Evolutionary conservation across 1,139 yeast species (phyloP), one percentile per base, ranked within the genome.

Genomic region (Geotrichum reessii): DNA sequence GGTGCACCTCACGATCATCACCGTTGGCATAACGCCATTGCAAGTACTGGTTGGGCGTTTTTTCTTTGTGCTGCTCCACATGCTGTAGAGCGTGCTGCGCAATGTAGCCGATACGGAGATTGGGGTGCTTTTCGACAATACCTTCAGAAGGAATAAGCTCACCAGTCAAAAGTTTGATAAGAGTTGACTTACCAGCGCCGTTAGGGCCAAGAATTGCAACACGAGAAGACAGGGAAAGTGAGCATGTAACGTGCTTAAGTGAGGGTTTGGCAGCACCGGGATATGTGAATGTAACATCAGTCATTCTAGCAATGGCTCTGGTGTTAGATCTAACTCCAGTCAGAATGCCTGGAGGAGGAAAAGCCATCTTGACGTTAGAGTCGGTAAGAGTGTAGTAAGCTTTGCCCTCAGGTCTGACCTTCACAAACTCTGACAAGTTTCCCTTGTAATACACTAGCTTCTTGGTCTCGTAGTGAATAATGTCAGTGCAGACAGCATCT

Each of bases 1-100:
- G 76, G 67, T 91, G 82, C 46, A 93, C 95, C 77, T 93, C 99
- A 75, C 98, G 90, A 75, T 93, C 99, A 73, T 93, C 99, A 73
- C 99, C 99, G 69, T 91, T 89, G 73, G 89, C 84, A 75, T 92
- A 93, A 77, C 99, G 86, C 99, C 99, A 93, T 78, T 93, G 99
- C 72, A 93, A 80, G 74, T 93, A 93, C 76, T 93, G 98, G 71
- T 91, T 92, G 49, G 99, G 97, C 17, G 98, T 93, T 78, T 91
- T 91, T 74, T 93, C 99, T 75, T 92, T 90, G 77, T 93, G 99
- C 75, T 87, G 87, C 73, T 93, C 96, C 62, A 93, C 98, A 71
- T 93, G 98, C 75, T 91, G 97, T 71, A 93, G 81, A 31, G 99
- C 98, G 69, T 93, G 98, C 79, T 93, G 99, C 24, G 98, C 98